Conservation (phyloP, 1,284 basidiomycete species). For the Ganoderma multipileum region DNA sequence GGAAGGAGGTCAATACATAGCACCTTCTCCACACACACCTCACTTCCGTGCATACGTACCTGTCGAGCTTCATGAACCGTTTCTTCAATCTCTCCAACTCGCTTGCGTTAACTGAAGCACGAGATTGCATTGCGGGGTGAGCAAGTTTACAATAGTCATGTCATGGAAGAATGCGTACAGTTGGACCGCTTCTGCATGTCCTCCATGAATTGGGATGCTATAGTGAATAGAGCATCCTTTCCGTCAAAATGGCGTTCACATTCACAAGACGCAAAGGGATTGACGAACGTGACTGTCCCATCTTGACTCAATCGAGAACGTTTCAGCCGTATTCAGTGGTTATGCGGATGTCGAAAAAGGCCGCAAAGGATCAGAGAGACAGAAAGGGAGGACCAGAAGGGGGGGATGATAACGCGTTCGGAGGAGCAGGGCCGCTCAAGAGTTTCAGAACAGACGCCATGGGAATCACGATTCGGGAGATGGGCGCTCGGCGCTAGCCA, state of each 20-base stretch:
- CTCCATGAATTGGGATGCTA: conserved; percentile 91
- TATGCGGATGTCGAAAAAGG: background rate
- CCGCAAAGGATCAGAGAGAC: background rate
- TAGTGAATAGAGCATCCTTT: conserved; percentile 21
- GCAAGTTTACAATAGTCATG: conserved; percentile 16
- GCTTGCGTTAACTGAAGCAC: conserved; percentile 79
- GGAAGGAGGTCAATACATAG: background rate
- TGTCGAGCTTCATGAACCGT: conserved; percentile 99
- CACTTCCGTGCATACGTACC: conserved; percentile 49
- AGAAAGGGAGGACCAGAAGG: conserved; percentile 9
- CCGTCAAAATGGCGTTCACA: conserved; percentile 15
- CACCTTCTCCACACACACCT: background rate
- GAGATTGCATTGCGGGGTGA: background rate
- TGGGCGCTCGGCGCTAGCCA: conserved; percentile 25
- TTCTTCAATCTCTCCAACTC: conserved; percentile 97
- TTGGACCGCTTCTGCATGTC: conserved; percentile 94
- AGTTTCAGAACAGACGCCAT: conserved; percentile 27
- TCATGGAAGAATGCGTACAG: conserved; percentile 59
- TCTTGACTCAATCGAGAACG: conserved; percentile 38
- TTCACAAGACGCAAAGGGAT: conserved; percentile 14
- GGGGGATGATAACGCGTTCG: conserved; percentile 25
- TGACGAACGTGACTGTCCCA: conserved; percentile 82
- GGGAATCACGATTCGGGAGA: conserved; percentile 21
- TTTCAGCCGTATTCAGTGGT: background rate
- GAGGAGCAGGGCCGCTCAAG: conserved; percentile 4